Evolutionary conservation across 257 asterid genomes (phyloP).

Genomic region (Solanum acaule): DNA sequence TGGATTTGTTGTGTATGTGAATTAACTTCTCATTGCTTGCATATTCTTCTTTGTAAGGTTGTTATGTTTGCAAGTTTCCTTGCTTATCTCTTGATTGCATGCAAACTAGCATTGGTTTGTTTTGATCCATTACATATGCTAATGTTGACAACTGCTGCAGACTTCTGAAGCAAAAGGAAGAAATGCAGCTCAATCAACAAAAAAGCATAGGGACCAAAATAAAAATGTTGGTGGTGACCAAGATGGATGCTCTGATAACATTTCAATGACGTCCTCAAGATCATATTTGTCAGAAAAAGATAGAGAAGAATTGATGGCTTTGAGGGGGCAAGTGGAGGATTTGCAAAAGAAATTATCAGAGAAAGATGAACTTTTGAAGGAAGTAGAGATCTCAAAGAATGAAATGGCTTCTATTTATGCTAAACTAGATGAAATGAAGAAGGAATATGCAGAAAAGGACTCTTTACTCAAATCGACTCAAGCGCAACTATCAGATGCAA

Average conservation of each 20-base stretch:
- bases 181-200: no score
- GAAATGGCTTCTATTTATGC: constrained; percentile 46
- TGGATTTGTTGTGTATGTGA: no score
- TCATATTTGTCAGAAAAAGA: constrained; percentile 57
- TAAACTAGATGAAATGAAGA: constrained; percentile 41
- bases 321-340: constrained; percentile 71
- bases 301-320: constrained; percentile 57
- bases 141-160: no score
- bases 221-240: constrained; percentile 21
- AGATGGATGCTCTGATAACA: constrained; percentile 40
- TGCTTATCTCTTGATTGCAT: no score
- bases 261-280: constrained; percentile 42
- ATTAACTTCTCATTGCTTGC: no score
- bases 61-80: no score
- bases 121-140: no score
- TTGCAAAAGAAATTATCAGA: constrained; percentile 59
- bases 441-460: constrained; percentile 60
- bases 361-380: constrained; percentile 70
- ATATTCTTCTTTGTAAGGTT: no score
- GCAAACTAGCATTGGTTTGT: no score
- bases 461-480: constrained; percentile 56
- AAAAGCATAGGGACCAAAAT: constrained; percentile 22
- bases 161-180: no score
- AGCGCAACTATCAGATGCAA: constrained; percentile 73
- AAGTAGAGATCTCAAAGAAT: constrained; percentile 46